These are phyloP conservation scores for Pseudodiploospora longispora DNA, from an alignment of 2,329 filamentous ascomycete genomes.

Conservation along the genomic window DNA sequence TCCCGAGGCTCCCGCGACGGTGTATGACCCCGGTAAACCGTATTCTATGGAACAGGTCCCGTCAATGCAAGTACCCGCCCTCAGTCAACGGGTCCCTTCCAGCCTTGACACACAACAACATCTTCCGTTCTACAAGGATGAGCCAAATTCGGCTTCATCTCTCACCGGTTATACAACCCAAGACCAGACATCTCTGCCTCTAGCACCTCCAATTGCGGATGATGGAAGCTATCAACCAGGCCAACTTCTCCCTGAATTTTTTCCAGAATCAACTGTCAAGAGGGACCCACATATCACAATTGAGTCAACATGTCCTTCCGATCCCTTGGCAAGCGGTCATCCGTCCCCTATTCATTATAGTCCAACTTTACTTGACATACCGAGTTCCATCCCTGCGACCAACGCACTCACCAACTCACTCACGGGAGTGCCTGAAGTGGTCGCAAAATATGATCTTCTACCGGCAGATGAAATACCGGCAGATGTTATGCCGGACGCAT, in stretches of 20 bases:
- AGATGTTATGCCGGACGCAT: neutral
- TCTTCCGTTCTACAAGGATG: neutral
- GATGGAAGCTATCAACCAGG: neutral
- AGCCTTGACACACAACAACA: neutral
- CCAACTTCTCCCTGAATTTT: neutral
- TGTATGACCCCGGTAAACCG: constrained; percentile 21
- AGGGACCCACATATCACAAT: neutral
- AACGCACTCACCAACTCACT: neutral
- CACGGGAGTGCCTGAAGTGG: constrained; percentile 1
- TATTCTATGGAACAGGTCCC: constrained; percentile 22
- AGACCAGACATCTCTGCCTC: neutral
- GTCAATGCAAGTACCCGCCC: constrained; percentile 6
- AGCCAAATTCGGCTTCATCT: neutral
- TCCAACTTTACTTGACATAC: neutral
- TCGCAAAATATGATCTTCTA: constrained; percentile 13
- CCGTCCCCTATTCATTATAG: neutral
- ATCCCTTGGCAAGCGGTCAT: neutral
- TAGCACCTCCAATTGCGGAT: neutral
- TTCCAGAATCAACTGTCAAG: constrained; percentile 3
- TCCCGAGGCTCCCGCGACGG: constrained; percentile 14
- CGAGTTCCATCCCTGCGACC: neutral
- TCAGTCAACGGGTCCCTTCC: neutral
- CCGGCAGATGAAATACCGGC: constrained; percentile 9
- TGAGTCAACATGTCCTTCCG: neutral
- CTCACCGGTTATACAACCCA: constrained; percentile 1